Conservation (phyloP, 257 asterid genomes). For the Voacanga thouarsii region DNA sequence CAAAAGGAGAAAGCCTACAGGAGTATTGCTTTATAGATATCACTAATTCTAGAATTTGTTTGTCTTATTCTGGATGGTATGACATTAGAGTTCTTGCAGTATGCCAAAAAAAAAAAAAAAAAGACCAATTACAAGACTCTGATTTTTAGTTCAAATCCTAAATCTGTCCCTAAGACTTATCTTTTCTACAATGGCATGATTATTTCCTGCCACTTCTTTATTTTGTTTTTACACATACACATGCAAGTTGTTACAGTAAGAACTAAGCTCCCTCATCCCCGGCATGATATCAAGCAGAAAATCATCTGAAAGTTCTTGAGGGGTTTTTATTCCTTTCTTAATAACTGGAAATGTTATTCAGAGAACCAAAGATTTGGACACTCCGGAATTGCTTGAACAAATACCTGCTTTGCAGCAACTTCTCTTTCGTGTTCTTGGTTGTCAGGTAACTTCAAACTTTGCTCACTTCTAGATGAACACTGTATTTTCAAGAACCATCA, state of each 20-base stretch:
- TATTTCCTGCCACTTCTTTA: not conserved
- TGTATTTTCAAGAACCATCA: not conserved
- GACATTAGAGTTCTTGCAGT: not conserved
- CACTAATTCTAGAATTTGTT: not conserved
- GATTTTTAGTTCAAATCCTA: not conserved
- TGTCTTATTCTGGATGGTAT: not conserved
- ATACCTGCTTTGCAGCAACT: constrained; percentile 86
- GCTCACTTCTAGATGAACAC: constrained; percentile 10
- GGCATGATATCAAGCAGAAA: not conserved
- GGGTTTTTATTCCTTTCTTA: constrained; percentile 5
- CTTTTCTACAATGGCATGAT: not conserved
- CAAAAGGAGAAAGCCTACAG: not conserved
- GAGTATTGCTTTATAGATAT: not conserved
- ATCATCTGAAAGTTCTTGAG: not conserved
- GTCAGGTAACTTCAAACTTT: constrained; percentile 57
- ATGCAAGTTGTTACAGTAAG: not conserved
- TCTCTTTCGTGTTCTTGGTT: constrained; percentile 76
- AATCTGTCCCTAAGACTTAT: not conserved
- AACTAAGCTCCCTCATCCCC: not conserved
- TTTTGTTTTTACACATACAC: not conserved
- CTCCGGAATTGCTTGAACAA: constrained; percentile 76
- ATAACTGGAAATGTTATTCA: constrained; percentile 28
- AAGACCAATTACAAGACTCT: no score
- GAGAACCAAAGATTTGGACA: constrained; percentile 91
- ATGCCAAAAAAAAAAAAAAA: not conserved